Evolutionary conservation across 768 basidiomycete genomes (phyloP), one percentile per base, ranked within the genome.

Genomic region (Trametes sanguinea): DNA sequence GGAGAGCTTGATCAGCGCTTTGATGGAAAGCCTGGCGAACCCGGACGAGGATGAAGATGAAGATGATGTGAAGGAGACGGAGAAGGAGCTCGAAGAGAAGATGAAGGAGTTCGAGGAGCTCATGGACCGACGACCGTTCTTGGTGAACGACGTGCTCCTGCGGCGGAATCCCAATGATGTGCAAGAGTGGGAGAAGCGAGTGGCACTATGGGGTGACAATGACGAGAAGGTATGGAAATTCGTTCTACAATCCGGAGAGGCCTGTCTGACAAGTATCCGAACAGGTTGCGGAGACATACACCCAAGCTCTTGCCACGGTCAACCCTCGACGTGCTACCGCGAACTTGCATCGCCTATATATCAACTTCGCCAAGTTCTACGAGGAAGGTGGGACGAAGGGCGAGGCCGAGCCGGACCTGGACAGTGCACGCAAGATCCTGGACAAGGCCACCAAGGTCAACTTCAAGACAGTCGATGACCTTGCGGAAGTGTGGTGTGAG

Each of bases 401-500:
- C 3, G 78, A 87, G 56, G 92, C 90, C 13, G 94, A 96, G 69
- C 73, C 82, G 2, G 94, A 98, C 69, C 75, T 98, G 1, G 86
- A 86, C 51, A 91, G 85, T 66, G 92, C 96, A 4, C 86, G 95
- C 44, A 95, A 95, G 77, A 90, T 98, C 32, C 77, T 98, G 39
- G 95, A 98, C 72, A 96, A 93, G 74, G 96, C 86, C 4, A 90
- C 90, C 3, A 92, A 91, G 68, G 87, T 97, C 44, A 91, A 90
- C 71, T 98, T 95, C 80, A 93, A 89, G 75, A 81, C 85, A n/a
- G 95, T 99, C 9, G 96, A 99, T 72, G 97, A 99, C 69, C 81
- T 99, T 27, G 97, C 97, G 0, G 97, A 98, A 73, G 85, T 98
- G 13, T 99, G 97, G 97, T 98, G 95, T 69, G 97, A 98, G 76